Conservation (phyloP, 2,329 filamentous ascomycete species). For the Dactylella cylindrospora region DNA sequence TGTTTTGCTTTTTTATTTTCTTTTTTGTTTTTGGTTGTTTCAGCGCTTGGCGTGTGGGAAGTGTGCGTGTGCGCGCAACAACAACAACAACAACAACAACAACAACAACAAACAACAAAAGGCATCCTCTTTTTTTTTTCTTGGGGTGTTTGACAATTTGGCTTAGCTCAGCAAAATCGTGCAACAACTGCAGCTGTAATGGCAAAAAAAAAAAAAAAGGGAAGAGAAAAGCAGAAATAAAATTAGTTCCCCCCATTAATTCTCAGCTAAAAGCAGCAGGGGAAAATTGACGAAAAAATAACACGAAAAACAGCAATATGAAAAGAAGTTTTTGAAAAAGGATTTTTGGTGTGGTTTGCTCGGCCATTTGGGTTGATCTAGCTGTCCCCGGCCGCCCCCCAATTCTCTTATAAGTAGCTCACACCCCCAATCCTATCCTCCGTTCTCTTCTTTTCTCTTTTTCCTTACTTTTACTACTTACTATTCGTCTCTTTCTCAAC, state of each 20-base stretch:
- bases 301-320: neutral
- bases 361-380: conserved; percentile 28
- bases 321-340: neutral
- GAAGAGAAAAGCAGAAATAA: neutral
- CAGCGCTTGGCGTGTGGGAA: no score
- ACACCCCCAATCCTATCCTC: conserved; percentile 48
- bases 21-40: no score
- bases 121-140: no score
- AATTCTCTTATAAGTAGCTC: conserved; percentile 50
- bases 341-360: neutral
- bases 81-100: no score
- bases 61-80: no score
- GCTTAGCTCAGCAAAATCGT: no score
- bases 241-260: no score
- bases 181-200: neutral
- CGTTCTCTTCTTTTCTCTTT: neutral
- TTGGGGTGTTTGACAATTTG: conserved; percentile 27
- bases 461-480: conserved; percentile 15
- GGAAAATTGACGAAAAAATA: no score
- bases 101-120: no score
- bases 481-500: conserved; percentile 46
- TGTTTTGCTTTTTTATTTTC: conserved; percentile 23
- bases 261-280: no score
- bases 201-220: conserved; percentile 1
- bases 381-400: conserved; percentile 11